phyloP scores from a whole-genome alignment of 2,329 filamentous ascomycete species.

The Fusarium tjaetaba region DNA sequence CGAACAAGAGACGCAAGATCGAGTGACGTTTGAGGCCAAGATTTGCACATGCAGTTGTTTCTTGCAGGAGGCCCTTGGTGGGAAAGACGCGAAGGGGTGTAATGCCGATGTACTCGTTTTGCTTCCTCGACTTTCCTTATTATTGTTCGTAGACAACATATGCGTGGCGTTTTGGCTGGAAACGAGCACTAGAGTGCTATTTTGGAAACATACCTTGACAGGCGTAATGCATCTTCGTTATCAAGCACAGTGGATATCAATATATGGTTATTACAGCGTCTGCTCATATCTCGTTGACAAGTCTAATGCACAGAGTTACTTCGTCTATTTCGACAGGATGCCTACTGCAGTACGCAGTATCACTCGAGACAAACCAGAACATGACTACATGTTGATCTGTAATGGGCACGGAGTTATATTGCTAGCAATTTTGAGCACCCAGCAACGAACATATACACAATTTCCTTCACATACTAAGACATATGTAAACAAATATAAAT shows the following conservation, averaged over 20 bases:
- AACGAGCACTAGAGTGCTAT: neutral
- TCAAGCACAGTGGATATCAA: neutral
- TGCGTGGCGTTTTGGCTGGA: constrained; percentile 28
- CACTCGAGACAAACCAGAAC: neutral
- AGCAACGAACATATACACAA: neutral
- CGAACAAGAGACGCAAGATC: constrained; percentile 60
- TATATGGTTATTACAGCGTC: neutral
- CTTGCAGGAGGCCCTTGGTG: neutral
- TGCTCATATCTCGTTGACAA: neutral
- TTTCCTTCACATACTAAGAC: neutral
- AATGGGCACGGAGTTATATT: neutral
- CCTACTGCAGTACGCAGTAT: neutral
- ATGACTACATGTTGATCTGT: neutral
- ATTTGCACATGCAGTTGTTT: neutral
- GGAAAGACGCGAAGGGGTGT: neutral
- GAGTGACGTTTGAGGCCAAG: constrained; percentile 8
- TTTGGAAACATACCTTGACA: constrained; percentile 28
- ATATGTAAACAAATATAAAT: neutral
- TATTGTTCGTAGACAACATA: constrained; percentile 5
- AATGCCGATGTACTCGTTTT: neutral
- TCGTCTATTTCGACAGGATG: neutral
- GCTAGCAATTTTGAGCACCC: neutral
- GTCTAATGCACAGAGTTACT: neutral
- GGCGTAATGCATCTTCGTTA: constrained; percentile 12
- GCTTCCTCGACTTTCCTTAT: constrained; percentile 1